Evolutionary conservation across 768 basidiomycete genomes (phyloP), one percentile per base, ranked within the genome.

Genomic region (Xerocomellus chrysenteron): DNA sequence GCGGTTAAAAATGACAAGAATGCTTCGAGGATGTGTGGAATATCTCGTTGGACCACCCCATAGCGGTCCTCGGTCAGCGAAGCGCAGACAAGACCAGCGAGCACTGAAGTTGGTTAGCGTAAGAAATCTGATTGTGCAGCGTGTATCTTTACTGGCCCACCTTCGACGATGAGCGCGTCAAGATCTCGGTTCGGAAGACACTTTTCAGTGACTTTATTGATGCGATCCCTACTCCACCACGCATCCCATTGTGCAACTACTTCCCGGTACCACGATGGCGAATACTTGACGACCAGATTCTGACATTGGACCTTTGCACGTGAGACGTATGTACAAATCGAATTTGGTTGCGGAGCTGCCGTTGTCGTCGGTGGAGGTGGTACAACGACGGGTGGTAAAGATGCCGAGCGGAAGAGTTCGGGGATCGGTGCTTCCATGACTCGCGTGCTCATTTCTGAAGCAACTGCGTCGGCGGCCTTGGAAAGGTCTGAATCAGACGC

Each of bases 1-100:
- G 83, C 87, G 2, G 70, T 67, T 19, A 92, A 77, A 74, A 87
- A 88, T 0, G 80, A 80, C 13, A 88, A 67, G 60, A 94, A 74
- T 0, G 88, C 87, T 68, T 95, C 92, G 3, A 95, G 69, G 30
- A 92, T 84, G 56, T 83, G 85, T 0, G 92, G 88, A 19, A 92
- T 90, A 66, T 94, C 93, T 12, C 88, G 78, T 68, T 94, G 93
- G 13, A 93, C 90, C 35, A 86, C 82, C 21, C 92, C 92, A 65
- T 87, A 93, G 19, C 80, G 78, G 73, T 95, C 92, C 68, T 94
- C 93, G 1, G 78, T 76, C 14, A 94, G 73, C 5, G 92, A 94
- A 0, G 86, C 83, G 56, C 85, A 87, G 8, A 82, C 78, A 9
- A 94, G 75, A 47, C 80, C 78, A 2, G 87, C 81, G 4, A 94